Percentiles rank a stretch among this genome's conserved stretches.
Evolutionary conservation across 768 basidiomycete species (phyloP).

Genomic region (Lactarius pseudohatsudake): DNA sequence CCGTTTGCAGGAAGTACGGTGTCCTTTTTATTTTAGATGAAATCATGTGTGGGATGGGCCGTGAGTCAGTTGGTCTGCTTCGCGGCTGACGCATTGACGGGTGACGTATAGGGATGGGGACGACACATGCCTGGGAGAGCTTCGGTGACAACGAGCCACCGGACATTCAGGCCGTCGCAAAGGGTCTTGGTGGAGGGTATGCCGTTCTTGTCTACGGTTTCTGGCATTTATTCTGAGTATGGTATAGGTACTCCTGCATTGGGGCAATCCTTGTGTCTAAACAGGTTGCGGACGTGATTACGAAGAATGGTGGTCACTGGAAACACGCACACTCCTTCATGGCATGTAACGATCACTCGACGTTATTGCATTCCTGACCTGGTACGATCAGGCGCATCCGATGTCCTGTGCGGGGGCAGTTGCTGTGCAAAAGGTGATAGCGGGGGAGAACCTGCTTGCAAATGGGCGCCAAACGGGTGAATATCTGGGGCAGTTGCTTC

Average conservation of each 20-base stretch:
- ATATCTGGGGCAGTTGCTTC: constrained; percentile 55
- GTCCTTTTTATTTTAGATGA: constrained; percentile 87
- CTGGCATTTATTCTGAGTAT: constrained; percentile 10
- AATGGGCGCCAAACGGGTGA: constrained; percentile 60
- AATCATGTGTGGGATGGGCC: constrained; percentile 91
- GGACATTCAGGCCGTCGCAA: constrained; percentile 86
- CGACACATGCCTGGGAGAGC: constrained; percentile 82
- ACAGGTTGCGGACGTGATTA: constrained; percentile 67
- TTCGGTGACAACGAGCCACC: constrained; percentile 76
- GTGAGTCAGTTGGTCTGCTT: constrained; percentile 44
- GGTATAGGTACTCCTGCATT: constrained; percentile 69
- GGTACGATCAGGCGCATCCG: constrained; percentile 57
- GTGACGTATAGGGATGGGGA: constrained; percentile 70
- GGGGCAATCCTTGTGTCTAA: constrained; percentile 79
- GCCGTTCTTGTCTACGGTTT: constrained; percentile 29
- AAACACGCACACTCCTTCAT: constrained; percentile 89
- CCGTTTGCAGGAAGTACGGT: constrained; percentile 69
- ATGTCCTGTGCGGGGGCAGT: constrained; percentile 76
- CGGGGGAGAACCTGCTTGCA: constrained; percentile 65
- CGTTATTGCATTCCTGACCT: neutral
- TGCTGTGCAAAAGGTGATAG: constrained; percentile 76
- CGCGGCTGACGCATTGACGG: neutral
- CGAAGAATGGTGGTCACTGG: constrained; percentile 65
- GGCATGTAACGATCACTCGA: constrained; percentile 37
- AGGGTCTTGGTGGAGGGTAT: constrained; percentile 87